Evolutionary conservation across 2,329 filamentous ascomycete genomes (phyloP), one percentile per base, ranked within the genome.

Genomic region (Aspergillus amoenus): DNA sequence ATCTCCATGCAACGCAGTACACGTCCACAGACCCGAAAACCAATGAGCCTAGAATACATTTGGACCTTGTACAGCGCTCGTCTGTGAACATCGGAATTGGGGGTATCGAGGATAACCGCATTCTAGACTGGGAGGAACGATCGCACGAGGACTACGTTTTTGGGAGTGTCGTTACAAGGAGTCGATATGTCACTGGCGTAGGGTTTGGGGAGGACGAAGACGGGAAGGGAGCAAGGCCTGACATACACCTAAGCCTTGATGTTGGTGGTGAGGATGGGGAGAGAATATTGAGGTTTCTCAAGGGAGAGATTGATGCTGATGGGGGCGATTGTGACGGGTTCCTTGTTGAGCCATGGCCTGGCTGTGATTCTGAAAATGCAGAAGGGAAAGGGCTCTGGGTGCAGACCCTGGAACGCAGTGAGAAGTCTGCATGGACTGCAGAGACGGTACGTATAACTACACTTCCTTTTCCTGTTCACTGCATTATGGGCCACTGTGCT

Each of bases 111-210:
- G 49, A 52, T 24, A 52, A 37, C n/a, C 24, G 49, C 13, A 32
- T 43, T 21, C 17, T 52, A 4, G 41, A 52, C 13, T 52, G 49
- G 49, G 11, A 18, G 15, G 39, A 41, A 5, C 22, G 41, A 21
- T 15, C 8, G 40, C 49, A 52, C 13, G 49, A 52, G 17, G 49
- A 52, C 24, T 52, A 43, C 22, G 15, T 52, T 13, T 52, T 52
- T 41, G 49, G 49, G 7, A 52, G 17, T 3, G 39, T 52, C 15
- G 5, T 43, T 39, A 37, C 34, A 13, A 37, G 34, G 34, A 37
- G 34, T 15, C 34, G 15, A 15, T n/a, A 15, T 13, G 15, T 37
- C n/a, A 37, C 34, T 4, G 34, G 34, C n/a, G 34, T 13, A n/a
- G 34, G 15, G 34, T 37, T 37, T 37, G 34, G 34, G 8, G 34